Percentiles rank a stretch among this genome's conserved stretches.
Evolutionary conservation across 495 filamentous ascomycete genomes (phyloP).

Genomic region (Apiosordaria backusii): DNA sequence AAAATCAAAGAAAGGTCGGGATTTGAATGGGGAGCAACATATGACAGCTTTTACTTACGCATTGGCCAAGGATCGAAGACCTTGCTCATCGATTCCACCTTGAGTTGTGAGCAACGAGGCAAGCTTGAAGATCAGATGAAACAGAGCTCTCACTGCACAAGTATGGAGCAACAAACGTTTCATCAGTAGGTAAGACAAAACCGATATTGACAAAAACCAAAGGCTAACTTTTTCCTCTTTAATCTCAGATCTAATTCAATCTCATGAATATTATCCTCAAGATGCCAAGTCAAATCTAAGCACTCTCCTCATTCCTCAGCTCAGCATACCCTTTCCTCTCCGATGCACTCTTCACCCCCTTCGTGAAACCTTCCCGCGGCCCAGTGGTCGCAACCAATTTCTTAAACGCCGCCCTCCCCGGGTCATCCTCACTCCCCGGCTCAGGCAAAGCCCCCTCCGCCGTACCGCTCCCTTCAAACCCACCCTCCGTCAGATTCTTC

Average conservation of each 20-base stretch:
- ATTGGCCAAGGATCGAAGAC: neutral
- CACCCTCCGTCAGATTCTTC: constrained; percentile 40
- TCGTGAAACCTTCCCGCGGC: constrained; percentile 6
- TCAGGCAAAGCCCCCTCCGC: constrained; percentile 32
- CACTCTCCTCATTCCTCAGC: constrained; percentile 23
- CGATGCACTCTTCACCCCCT: constrained; percentile 16
- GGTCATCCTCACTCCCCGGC: constrained; percentile 40
- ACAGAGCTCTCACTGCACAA: neutral
- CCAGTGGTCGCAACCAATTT: constrained; percentile 15
- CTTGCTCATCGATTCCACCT: too few species aligned
- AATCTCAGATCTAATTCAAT: neutral
- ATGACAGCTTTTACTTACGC: neutral
- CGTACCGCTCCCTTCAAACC: constrained; percentile 33
- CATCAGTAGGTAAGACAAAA: neutral
- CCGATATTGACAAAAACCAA: neutral
- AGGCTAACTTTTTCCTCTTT: neutral
- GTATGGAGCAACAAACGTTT: neutral
- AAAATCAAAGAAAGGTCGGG: too few species aligned
- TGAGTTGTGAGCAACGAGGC: neutral
- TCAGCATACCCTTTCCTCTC: constrained; percentile 15
- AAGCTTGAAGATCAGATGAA: neutral
- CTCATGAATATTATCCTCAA: neutral
- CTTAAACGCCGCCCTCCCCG: constrained; percentile 27
- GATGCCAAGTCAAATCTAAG: constrained; percentile 5
- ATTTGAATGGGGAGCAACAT: neutral